Base-by-base conservation (phyloP, 2,329 filamentous ascomycete species). In the Claviceps monticola region DNA sequence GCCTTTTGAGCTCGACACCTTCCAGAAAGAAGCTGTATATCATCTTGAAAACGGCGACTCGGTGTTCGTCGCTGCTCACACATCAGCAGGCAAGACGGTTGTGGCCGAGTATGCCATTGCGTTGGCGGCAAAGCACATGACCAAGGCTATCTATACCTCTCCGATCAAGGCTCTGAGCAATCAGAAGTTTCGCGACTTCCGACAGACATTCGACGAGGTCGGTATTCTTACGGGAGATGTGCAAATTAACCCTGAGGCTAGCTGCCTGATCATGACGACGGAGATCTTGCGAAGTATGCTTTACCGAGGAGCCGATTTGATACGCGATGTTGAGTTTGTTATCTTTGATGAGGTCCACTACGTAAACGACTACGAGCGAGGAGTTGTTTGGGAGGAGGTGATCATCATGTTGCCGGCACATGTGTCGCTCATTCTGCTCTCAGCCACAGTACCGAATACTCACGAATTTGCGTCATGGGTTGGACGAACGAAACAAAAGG, bases 281-380 rank as follows among this genome's bases (percentile, higher is more conserved):
- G 93, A 98, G 64, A 98, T 98, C 70, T 70, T 98, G 53, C 82
- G 93, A 53, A 97, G 93, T 73, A 98, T 98, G 91, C 80, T 98
- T 46, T 98, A 98, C 63, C 81, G 91, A 54, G 93, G 93, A 54
- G 91, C 93, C 5, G 93, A 98, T 71, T 71, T 98, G 16, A 96
- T 98, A 58, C 81, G 93, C 59, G 93, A 98, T 63, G 93, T 98
- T 8, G 93, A 98, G 59, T 98, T 95, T 65, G 93, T 98, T 59
- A 96, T 98, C 48, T 98, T 98, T 56, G 93, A 98, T 61, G 93
- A 98, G 68, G 93, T 98, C 2, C 93, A 98, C 68, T 98, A 98
- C 64, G 91, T 98, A 57, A 98, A 97, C 63, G 93, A 98, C 65
- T 78, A 86, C 26, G 93, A 97, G 66, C 80, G 93, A 68, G 93